These are phyloP conservation scores for Psilocybe cyanescens DNA, from an alignment of 768 basidiomycete genomes.

Conservation along the genomic window DNA sequence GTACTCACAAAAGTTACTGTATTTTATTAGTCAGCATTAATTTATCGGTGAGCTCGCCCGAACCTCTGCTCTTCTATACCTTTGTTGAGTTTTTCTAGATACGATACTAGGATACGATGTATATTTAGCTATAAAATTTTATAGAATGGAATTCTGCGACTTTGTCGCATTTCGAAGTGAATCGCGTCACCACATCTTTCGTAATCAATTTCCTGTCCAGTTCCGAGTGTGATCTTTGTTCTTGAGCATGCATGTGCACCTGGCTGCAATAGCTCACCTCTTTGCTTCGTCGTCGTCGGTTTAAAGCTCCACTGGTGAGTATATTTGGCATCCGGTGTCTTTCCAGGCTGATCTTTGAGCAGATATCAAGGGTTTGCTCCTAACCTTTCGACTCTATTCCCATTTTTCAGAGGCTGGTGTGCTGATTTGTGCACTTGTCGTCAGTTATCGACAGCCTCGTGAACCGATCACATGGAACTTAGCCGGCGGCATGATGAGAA, in stretches of 20 bases:
- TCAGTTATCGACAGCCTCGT: background rate
- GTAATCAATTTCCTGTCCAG: background rate
- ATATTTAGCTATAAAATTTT: constrained; percentile 8
- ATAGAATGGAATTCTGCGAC: background rate
- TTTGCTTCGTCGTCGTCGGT: background rate
- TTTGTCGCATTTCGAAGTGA: background rate
- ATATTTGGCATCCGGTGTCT: background rate
- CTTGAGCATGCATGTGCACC: background rate
- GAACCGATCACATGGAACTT: constrained; percentile 5
- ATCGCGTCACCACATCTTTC: background rate
- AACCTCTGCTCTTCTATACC: background rate
- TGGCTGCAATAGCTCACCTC: background rate
- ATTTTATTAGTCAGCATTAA: constrained; percentile 11
- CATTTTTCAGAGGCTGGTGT: background rate
- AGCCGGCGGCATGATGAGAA: background rate
- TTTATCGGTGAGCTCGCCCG: background rate
- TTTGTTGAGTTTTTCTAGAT: constrained; percentile 11
- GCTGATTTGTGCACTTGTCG: background rate
- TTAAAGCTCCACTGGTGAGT: background rate
- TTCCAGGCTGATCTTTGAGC: background rate
- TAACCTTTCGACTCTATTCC: background rate
- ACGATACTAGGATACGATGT: constrained; percentile 8
- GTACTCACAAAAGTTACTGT: background rate
- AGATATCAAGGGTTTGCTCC: background rate
- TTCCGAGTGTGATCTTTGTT: background rate